Base-by-base conservation (phyloP, 2,329 filamentous ascomycete genomes). In the Emydomyces testavorans region DNA sequence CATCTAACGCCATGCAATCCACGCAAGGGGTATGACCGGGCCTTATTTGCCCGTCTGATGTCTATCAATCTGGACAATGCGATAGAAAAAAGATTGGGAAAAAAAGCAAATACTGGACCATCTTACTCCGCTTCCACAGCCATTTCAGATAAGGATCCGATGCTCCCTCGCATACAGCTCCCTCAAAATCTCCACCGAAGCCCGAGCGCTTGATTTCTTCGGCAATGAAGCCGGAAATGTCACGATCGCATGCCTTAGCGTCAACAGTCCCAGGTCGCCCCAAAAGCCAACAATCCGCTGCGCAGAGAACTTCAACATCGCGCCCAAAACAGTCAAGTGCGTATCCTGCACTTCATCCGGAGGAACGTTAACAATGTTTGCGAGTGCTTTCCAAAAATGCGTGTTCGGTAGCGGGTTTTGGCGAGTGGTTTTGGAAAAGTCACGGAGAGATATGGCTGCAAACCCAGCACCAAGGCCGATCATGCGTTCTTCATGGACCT, bases 401-500 rank as follows among this genome's bases (percentile, higher is more conserved):
- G 73, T 75, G 41, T 84, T 85, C 3, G 82, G 88, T 65, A 78
- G 92, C 0, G 82, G 88, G 56, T 89, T 89, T 38, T 70, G 71
- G 54, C 80, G 80, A 32, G 72, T 71, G 1, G 80, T 77, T 54
- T 77, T 82, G 53, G 77, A 78, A 60, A 93, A 94, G 62, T 93
- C 86, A 40, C 90, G 80, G 6, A 95, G 71, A 1, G 86, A 79
- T 31, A 96, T 73, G 1, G 89, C 79, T 0, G 88, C 85, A 60
- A 83, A 98, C 0, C 90, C 90, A 2, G 84, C 82, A 1, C 80
- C 87, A 0, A 95, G 71, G 0, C 88, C 90, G 3, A 79, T 81
- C 82, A 94, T 90, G 50, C 84, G 78, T 61, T 89, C 83, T 56
- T 78, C 78, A 65, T 95, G 88, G n/a, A 71, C 70, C 61, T 87